Conservation (phyloP, 2,329 filamentous ascomycete genomes). For the Alternaria ventricosa region DNA sequence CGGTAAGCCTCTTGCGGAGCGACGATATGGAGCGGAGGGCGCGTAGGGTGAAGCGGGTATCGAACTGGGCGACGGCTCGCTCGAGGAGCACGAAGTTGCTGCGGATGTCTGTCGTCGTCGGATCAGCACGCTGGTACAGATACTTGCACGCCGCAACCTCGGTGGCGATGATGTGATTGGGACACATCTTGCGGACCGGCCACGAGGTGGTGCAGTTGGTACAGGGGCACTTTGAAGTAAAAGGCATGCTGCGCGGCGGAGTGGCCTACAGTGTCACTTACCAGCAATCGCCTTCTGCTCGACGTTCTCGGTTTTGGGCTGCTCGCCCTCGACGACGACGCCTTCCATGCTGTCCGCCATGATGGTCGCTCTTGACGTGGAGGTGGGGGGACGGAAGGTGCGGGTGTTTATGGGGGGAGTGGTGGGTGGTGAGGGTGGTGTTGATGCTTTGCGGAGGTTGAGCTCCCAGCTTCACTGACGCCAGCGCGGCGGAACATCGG, state of each 20-base stretch:
- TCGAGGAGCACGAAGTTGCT: constrained; percentile 91
- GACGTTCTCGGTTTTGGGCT: constrained; percentile 50
- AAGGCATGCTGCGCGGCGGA: constrained; percentile 22
- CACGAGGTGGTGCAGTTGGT: constrained; percentile 25
- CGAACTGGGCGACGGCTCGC: constrained; percentile 89
- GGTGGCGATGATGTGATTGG: constrained; percentile 38
- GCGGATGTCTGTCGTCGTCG: constrained; percentile 76
- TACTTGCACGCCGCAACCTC: constrained; percentile 37
- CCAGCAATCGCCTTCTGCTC: constrained; percentile 50
- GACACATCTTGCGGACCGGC: constrained; percentile 36
- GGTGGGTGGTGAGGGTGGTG: constrained; percentile 19
- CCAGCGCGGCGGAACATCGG: constrained; percentile 18
- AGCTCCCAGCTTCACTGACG: constrained; percentile 25
- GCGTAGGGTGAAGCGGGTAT: constrained; percentile 91
- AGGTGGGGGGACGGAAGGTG: constrained; percentile 19
- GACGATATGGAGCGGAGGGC: constrained; percentile 95
- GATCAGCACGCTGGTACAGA: constrained; percentile 41
- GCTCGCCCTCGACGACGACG: constrained; percentile 51
- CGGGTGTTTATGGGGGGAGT: constrained; percentile 16
- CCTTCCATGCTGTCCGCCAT: constrained; percentile 62
- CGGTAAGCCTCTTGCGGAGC: constrained; percentile 86
- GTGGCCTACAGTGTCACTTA: constrained; percentile 25
- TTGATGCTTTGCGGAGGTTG: constrained; percentile 28
- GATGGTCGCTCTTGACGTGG: constrained; percentile 25
- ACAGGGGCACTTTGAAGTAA: constrained; percentile 32